These are phyloP conservation scores for Meyerozyma elateridarum DNA, from an alignment of 1,139 yeast genomes.

Conservation along the genomic window DNA sequence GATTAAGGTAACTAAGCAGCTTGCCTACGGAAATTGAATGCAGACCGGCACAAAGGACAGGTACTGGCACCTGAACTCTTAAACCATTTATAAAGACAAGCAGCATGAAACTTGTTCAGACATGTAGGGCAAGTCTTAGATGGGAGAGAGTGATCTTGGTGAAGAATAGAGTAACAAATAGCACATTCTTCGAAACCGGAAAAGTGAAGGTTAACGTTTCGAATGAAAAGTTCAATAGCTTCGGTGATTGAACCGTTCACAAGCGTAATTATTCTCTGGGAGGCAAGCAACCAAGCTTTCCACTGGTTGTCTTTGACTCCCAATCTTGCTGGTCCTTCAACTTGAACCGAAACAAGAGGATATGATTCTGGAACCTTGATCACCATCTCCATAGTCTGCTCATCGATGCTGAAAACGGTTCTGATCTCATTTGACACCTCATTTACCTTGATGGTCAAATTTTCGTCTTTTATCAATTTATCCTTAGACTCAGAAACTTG, in stretches of 20 bases:
- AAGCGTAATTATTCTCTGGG: constrained; percentile 72
- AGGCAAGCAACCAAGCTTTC: constrained; percentile 93
- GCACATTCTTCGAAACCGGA: constrained; percentile 96
- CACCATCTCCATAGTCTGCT: constrained; percentile 78
- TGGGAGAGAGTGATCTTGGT: constrained; percentile 88
- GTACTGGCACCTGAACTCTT: constrained; percentile 87
- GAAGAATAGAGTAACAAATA: constrained; percentile 86
- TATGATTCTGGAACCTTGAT: constrained; percentile 66
- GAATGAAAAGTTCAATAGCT: constrained; percentile 75
- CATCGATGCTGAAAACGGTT: constrained; percentile 77
- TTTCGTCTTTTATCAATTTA: constrained; percentile 45
- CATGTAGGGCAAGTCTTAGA: constrained; percentile 86
- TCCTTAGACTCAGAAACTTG: constrained; percentile 42
- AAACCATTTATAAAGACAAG: constrained; percentile 96
- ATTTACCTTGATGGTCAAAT: constrained; percentile 60
- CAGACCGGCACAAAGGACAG: constrained; percentile 90
- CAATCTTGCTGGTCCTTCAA: constrained; percentile 73
- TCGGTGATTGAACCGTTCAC: constrained; percentile 78
- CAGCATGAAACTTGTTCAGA: constrained; percentile 92
- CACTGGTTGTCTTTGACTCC: constrained; percentile 93
- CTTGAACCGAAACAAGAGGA: constrained; percentile 69
- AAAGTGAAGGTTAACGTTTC: constrained; percentile 77
- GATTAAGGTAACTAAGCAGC: not conserved
- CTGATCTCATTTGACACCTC: constrained; percentile 63
- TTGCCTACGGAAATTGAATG: constrained; percentile 47